Percentiles rank a stretch among this genome's conserved stretches.
Evolutionary conservation across 192 early-diverging fungal species (phyloP).

Genomic region (Rhizophagus prolifer): DNA sequence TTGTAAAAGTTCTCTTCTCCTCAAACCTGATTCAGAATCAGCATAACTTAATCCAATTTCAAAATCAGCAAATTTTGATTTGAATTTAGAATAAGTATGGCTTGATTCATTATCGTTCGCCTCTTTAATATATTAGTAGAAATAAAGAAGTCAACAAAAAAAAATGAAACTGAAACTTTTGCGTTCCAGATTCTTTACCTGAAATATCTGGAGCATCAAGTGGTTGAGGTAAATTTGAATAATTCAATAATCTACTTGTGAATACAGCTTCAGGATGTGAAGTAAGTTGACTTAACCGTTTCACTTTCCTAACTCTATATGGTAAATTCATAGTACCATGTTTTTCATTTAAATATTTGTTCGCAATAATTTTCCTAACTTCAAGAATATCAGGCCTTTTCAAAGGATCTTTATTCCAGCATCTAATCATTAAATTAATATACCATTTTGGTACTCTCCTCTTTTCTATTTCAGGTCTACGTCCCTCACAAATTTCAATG

Average conservation of each 20-base stretch:
- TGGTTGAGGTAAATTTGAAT: constrained; percentile 1
- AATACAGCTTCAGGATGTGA: constrained; percentile 1
- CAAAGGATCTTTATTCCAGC: neutral
- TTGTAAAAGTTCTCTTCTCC: neutral
- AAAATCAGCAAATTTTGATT: no score
- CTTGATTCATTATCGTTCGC: no score
- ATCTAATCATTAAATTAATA: neutral
- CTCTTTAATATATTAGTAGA: no score
- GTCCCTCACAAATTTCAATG: neutral
- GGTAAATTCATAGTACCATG: neutral
- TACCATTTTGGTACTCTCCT: neutral
- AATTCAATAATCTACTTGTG: constrained; percentile 9
- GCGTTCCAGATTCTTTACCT: neutral
- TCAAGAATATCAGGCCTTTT: neutral
- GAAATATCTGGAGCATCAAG: neutral
- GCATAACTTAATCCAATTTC: no score
- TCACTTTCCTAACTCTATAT: neutral
- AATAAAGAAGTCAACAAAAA: neutral
- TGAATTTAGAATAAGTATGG: no score
- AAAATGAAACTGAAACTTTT: neutral
- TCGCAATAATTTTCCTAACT: neutral
- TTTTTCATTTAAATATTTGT: neutral
- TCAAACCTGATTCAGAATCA: no score
- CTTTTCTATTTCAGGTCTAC: neutral
- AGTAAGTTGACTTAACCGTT: neutral